Percentiles rank a stretch among this genome's conserved stretches.
phyloP scores from a whole-genome alignment of 306 rosid genomes.

The Inga laurina region DNA sequence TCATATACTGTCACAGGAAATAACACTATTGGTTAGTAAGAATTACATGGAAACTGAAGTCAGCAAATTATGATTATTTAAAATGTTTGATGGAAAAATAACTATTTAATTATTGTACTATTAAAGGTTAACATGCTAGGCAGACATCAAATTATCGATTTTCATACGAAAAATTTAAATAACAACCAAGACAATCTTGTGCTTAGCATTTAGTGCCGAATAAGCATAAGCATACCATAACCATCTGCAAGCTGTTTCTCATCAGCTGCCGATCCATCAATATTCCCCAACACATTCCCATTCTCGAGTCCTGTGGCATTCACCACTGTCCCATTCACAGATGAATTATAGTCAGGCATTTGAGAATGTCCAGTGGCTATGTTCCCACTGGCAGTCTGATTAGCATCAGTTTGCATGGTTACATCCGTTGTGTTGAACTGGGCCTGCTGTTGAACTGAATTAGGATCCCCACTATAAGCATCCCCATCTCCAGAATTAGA shows the following conservation, averaged over 20 bases:
- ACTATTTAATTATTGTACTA: background rate
- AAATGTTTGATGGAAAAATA: constrained; percentile 2
- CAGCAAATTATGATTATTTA: background rate
- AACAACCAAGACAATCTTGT: background rate
- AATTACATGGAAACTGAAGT: constrained; percentile 7
- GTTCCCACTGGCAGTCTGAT: constrained; percentile 38
- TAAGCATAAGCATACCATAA: constrained; percentile 53
- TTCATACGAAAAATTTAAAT: background rate
- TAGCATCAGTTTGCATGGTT: constrained; percentile 40
- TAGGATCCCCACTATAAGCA: constrained; percentile 46
- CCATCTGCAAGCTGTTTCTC: constrained; percentile 70
- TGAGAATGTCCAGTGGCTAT: constrained; percentile 37
- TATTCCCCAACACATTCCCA: constrained; percentile 59
- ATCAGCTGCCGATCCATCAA: constrained; percentile 45
- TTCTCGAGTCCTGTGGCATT: constrained; percentile 50
- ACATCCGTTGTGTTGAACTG: constrained; percentile 44
- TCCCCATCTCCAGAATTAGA: constrained; percentile 51
- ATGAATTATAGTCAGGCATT: constrained; percentile 47
- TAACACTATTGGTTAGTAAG: background rate
- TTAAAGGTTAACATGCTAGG: background rate
- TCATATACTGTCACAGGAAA: background rate
- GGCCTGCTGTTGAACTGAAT: constrained; percentile 53
- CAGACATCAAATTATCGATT: background rate
- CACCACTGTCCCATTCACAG: constrained; percentile 49
- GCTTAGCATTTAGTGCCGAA: background rate